Base-by-base conservation (phyloP, 805 yeast genomes). In the Teunomyces pallodes region DNA sequence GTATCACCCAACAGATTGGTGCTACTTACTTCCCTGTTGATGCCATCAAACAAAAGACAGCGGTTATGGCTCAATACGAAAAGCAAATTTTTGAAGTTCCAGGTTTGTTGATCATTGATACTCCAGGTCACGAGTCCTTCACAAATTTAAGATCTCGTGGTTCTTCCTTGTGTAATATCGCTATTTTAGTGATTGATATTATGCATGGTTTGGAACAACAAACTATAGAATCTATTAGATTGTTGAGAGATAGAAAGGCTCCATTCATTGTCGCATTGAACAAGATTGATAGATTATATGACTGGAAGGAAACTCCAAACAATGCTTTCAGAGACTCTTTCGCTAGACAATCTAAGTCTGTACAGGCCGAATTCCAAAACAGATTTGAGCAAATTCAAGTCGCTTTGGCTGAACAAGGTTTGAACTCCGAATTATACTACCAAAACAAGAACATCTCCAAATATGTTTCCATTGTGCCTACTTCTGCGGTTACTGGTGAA, bases 121-220 rank as follows among this genome's bases (percentile, higher is more conserved):
- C 99, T 2, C 99, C 99, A 60, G 99, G 99, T 71, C 99, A 94
- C 89, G 99, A 94, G 80, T 91, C 98, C 52, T 94, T 94, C 81
- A 83, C 97, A 43, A 94, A 94, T 71, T 81, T 94, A 70, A 87
- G 99, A 80, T 82, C 97, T 40, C 90, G 99, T 80, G 99, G 99
- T 80, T 92, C 98, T 12, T 92, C 98, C 5, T 79, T 94, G 60
- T 94, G 99, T 90, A 94, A 94, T 79, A 94, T 94, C 74, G 99
- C 99, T 65, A 92, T 94, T 65, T 80, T 94, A 75, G 99, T 94
- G 49, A 90, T 94, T 61, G 99, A 94, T 71, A 92, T 94, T 63
- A 94, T 91, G 96, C 99, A 94, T 75, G 99, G 99, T 69, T 80
- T 94, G 57, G 99, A 94, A 76, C 98, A 86, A 65, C 99, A 94